Percentiles rank a stretch among this genome's conserved stretches.
Evolutionary conservation across 257 asterid genomes (phyloP).

Genomic region (Nicotiana noctiflora): DNA sequence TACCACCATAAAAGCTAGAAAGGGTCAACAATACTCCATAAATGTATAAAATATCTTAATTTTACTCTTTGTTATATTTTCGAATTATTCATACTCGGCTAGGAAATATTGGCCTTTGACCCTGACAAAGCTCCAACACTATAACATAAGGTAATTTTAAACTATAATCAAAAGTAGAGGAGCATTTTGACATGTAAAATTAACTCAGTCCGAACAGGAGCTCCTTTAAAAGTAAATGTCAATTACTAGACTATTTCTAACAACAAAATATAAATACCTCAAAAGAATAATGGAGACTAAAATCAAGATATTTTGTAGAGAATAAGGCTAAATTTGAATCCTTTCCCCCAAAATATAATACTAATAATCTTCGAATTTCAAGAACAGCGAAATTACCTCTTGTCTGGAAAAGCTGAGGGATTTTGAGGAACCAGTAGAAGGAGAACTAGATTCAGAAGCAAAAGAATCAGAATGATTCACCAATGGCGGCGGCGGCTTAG

Average conservation of each 20-base stretch:
- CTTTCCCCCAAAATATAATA: too few species aligned
- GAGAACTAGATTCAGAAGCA: slow-evolving; percentile 54
- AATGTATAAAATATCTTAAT: background rate
- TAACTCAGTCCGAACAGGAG: background rate
- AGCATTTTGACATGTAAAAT: background rate
- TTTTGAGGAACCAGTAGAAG: slow-evolving; percentile 41
- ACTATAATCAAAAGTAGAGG: background rate
- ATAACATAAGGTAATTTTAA: background rate
- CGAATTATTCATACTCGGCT: background rate
- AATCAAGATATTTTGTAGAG: too few species aligned
- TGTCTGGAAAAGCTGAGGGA: slow-evolving; percentile 61
- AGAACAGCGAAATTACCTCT: slow-evolving; percentile 58
- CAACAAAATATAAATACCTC: too few species aligned
- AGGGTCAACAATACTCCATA: background rate
- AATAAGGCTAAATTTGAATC: too few species aligned
- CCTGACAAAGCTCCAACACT: background rate
- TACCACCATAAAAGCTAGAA: background rate
- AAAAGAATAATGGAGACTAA: too few species aligned
- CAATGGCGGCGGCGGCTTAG: slow-evolving; percentile 16
- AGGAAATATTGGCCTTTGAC: background rate
- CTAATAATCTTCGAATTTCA: too few species aligned
- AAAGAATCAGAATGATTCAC: slow-evolving; percentile 36
- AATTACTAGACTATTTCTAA: too few species aligned
- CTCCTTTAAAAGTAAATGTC: background rate
- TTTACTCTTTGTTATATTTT: too few species aligned